phyloP scores from a whole-genome alignment of 2,329 filamentous ascomycete genomes.

The Arachnopeziza araneosa region DNA sequence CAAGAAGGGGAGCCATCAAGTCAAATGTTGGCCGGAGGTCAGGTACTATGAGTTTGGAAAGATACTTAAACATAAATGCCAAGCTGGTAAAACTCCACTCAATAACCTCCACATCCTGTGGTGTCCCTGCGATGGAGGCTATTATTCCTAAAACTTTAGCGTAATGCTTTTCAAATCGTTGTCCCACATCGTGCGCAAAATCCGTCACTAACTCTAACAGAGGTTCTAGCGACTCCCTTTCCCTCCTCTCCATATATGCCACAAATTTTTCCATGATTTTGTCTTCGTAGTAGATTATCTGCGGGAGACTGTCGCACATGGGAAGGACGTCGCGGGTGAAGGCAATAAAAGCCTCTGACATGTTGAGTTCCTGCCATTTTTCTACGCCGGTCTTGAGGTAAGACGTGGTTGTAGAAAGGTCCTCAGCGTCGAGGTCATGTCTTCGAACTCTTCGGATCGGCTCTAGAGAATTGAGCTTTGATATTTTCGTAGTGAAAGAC shows the following conservation, averaged over 20 bases:
- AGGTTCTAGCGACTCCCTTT: constrained; percentile 77
- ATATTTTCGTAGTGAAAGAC: constrained; percentile 83
- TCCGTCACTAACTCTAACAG: constrained; percentile 83
- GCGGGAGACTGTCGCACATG: constrained; percentile 82
- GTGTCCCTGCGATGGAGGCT: constrained; percentile 69
- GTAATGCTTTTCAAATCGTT: constrained; percentile 85
- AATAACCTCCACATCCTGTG: constrained; percentile 79
- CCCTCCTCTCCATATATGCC: constrained; percentile 69
- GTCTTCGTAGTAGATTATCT: constrained; percentile 86
- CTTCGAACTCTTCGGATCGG: constrained; percentile 85
- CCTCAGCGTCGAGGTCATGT: constrained; percentile 75
- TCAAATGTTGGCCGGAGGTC: constrained; percentile 81
- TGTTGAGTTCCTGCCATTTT: constrained; percentile 88
- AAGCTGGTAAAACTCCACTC: constrained; percentile 96
- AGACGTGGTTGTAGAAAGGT: constrained; percentile 71
- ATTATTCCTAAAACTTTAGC: constrained; percentile 68
- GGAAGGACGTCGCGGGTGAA: constrained; percentile 73
- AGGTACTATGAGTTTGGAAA: constrained; percentile 79
- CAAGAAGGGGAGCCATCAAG: constrained; percentile 77
- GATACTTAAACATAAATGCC: constrained; percentile 95
- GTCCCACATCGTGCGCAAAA: constrained; percentile 89
- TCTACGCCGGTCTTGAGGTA: constrained; percentile 79
- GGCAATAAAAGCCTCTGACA: constrained; percentile 71
- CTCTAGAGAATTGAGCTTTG: constrained; percentile 83
- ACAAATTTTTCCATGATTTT: constrained; percentile 75